phyloP scores from a whole-genome alignment of 768 basidiomycete species.

The Albatrellus ellisii region DNA sequence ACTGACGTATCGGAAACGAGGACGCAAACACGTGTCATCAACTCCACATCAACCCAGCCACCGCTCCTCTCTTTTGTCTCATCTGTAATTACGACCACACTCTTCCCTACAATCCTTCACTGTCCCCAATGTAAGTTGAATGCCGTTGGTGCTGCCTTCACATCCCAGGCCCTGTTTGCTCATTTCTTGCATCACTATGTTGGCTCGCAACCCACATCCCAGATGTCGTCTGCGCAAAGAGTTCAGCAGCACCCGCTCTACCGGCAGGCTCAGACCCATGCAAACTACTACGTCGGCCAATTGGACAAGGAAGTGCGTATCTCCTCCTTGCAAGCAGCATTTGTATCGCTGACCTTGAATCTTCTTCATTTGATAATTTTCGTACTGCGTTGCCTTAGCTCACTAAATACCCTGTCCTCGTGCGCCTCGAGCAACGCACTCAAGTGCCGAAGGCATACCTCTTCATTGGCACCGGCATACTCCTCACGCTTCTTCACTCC shows the following conservation, averaged over 20 bases:
- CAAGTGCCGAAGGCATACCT: slow-evolving; percentile 89
- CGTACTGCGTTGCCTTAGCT: slow-evolving; percentile 32
- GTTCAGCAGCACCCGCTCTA: slow-evolving; percentile 81
- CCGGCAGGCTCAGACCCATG: slow-evolving; percentile 75
- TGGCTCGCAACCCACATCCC: slow-evolving; percentile 4
- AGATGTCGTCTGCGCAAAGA: slow-evolving; percentile 65
- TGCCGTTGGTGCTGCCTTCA: no score
- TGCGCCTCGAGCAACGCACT: slow-evolving; percentile 77
- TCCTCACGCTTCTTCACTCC: slow-evolving; percentile 65
- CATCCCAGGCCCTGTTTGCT: not conserved
- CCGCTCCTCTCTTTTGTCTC: slow-evolving; percentile 11
- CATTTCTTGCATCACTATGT: not conserved
- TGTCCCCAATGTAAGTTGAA: no score
- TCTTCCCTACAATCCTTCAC: no score
- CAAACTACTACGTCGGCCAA: slow-evolving; percentile 68
- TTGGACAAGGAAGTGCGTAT: slow-evolving; percentile 89
- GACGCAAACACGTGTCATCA: slow-evolving; percentile 56
- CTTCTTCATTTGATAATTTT: slow-evolving; percentile 13
- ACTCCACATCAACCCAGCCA: slow-evolving; percentile 24
- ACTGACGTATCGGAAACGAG: slow-evolving; percentile 28
- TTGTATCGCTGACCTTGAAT: slow-evolving; percentile 7
- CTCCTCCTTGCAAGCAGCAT: not conserved
- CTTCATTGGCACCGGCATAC: slow-evolving; percentile 55
- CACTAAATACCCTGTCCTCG: slow-evolving; percentile 77
- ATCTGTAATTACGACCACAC: no score